Percentiles rank a stretch among this genome's conserved stretches.
Conservation (phyloP, 2,329 filamentous ascomycete genomes). For the Neopestalotiopsis clavispora region DNA sequence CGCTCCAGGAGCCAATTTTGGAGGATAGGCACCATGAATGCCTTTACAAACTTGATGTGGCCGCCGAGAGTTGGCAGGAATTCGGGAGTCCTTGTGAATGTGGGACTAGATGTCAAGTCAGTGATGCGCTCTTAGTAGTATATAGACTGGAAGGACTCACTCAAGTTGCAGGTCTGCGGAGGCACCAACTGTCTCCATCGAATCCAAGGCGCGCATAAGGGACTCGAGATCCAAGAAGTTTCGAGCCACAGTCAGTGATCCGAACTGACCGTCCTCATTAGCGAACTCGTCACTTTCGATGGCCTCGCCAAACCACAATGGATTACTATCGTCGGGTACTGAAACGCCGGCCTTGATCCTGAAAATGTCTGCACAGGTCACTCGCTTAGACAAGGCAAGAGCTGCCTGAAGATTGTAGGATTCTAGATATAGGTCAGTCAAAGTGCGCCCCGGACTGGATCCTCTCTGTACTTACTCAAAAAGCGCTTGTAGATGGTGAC, state of each 20-base stretch:
- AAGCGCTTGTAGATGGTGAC: slow-evolving; percentile 82
- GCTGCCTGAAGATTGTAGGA: slow-evolving; percentile 59
- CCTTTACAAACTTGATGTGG: slow-evolving; percentile 59
- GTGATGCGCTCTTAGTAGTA: background rate
- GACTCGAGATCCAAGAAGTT: slow-evolving; percentile 73
- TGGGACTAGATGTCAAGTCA: slow-evolving; percentile 30
- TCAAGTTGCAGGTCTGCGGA: slow-evolving; percentile 56
- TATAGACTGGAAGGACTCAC: slow-evolving; percentile 43
- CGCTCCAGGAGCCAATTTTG: slow-evolving; percentile 65
- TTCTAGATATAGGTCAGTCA: slow-evolving; percentile 38
- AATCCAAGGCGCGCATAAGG: slow-evolving; percentile 68
- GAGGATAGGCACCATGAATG: slow-evolving; percentile 65
- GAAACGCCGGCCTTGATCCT: slow-evolving; percentile 37
- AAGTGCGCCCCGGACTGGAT: background rate
- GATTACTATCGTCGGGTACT: slow-evolving; percentile 38
- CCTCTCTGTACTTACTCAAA: slow-evolving; percentile 66
- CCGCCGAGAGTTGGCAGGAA: slow-evolving; percentile 60
- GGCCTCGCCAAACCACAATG: slow-evolving; percentile 36
- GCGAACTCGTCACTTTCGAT: slow-evolving; percentile 24
- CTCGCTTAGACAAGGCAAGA: slow-evolving; percentile 55
- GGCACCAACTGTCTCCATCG: slow-evolving; percentile 69
- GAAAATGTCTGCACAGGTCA: slow-evolving; percentile 56
- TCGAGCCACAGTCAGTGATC: slow-evolving; percentile 57
- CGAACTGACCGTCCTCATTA: slow-evolving; percentile 40
- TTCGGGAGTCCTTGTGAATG: slow-evolving; percentile 42